These are phyloP conservation scores for Leccinum idahoense DNA, from an alignment of 1,284 basidiomycete genomes.

Conservation along the genomic window DNA sequence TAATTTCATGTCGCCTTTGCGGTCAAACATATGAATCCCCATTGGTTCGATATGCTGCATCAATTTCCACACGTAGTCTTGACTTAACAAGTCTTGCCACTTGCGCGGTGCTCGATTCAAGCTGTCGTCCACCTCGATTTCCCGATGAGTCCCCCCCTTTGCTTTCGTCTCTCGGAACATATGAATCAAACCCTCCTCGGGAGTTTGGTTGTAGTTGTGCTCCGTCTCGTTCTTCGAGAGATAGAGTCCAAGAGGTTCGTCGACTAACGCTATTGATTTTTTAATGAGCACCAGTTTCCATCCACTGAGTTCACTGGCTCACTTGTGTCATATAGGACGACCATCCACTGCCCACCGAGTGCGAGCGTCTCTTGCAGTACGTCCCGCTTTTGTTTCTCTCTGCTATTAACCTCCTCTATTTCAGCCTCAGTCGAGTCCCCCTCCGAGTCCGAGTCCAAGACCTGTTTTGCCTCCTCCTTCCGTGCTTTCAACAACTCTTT, in stretches of 20 bases:
- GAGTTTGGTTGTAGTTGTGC: not conserved
- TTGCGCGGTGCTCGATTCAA: not conserved
- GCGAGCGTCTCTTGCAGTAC: not conserved
- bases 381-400: not conserved
- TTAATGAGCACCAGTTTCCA: not conserved
- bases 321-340: not conserved
- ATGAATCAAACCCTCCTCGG: not conserved
- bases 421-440: not conserved
- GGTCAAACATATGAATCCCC: not conserved
- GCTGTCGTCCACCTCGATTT: not conserved
- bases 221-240: not conserved
- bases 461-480: not conserved
- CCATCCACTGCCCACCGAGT: not conserved
- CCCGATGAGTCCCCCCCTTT: not conserved
- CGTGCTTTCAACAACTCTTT: not conserved
- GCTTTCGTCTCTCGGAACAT: not conserved
- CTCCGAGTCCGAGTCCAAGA: not conserved
- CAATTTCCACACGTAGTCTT: not conserved
- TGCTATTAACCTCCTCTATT: not conserved
- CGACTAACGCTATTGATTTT: not conserved
- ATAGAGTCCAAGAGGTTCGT: not conserved
- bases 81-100: not conserved
- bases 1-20: not conserved
- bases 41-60: not conserved
- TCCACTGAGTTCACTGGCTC: not conserved